phyloP scores from a whole-genome alignment of 257 asterid genomes.

The Plectranthus barbatus region DNA sequence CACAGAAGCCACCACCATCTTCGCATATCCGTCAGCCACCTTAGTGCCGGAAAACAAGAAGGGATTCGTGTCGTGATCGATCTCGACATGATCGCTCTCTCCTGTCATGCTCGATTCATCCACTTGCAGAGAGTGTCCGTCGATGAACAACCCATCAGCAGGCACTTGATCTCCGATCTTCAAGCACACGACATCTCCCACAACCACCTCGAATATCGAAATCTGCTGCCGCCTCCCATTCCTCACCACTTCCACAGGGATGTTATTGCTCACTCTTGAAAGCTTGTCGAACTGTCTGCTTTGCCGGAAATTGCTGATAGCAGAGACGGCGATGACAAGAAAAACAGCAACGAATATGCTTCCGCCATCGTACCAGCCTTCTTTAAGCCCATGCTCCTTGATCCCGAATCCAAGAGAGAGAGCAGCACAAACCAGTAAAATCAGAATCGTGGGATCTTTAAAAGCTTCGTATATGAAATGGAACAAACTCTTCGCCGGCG shows the following conservation, averaged over 20 bases:
- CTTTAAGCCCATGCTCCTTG: constrained; percentile 26
- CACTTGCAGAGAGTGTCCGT: constrained; percentile 32
- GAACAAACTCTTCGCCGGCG: constrained; percentile 13
- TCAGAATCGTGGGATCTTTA: constrained; percentile 27
- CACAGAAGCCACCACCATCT: constrained; percentile 25
- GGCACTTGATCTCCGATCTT: constrained; percentile 42
- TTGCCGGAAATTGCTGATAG: constrained; percentile 29
- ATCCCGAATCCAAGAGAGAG: constrained; percentile 34
- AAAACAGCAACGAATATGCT: constrained; percentile 31
- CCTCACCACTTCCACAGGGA: constrained; percentile 15
- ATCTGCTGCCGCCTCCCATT: constrained; percentile 18
- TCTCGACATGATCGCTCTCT: constrained; percentile 25
- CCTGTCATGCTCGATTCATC: constrained; percentile 38
- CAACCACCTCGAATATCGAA: constrained; percentile 24
- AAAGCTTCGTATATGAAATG: constrained; percentile 23
- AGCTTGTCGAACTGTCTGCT: constrained; percentile 23
- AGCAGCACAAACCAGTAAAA: constrained; percentile 22
- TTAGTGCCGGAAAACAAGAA: constrained; percentile 29
- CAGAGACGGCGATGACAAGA: constrained; percentile 24
- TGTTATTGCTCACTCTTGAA: constrained; percentile 19
- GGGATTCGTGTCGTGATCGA: constrained; percentile 4
- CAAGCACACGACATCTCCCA: constrained; percentile 27
- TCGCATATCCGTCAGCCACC: constrained; percentile 29
- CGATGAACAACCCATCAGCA: constrained; percentile 37
- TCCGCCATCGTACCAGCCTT: constrained; percentile 38